Conservation (phyloP, 345 rosid genomes). For the Cardamine chenopodiifolia region DNA sequence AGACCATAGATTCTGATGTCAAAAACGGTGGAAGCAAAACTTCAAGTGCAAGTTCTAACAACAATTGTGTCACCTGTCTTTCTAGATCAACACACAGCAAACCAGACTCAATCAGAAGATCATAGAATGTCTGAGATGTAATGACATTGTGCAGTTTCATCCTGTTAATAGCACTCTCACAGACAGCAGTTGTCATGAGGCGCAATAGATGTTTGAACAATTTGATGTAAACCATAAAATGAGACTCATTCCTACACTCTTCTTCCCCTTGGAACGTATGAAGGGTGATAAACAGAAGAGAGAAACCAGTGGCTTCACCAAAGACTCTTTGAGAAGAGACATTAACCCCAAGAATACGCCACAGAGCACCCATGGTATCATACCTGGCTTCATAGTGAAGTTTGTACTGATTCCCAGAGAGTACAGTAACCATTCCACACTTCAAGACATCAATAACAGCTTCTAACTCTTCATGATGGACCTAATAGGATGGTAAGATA, state of each 20-base stretch:
- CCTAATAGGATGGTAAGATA: slow-evolving; percentile 48
- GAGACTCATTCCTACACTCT: slow-evolving; percentile 53
- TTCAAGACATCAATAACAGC: slow-evolving; percentile 81
- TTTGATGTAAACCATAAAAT: slow-evolving; percentile 54
- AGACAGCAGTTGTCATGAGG: slow-evolving; percentile 79
- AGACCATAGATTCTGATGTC: slow-evolving; percentile 52
- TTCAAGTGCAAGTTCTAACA: slow-evolving; percentile 91
- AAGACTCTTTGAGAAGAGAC: slow-evolving; percentile 75
- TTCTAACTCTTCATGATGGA: slow-evolving; percentile 83
- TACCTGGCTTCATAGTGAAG: slow-evolving; percentile 80
- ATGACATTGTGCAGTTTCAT: slow-evolving; percentile 68
- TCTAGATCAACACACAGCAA: slow-evolving; percentile 83
- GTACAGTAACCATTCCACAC: slow-evolving; percentile 84
- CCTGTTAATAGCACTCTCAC: slow-evolving; percentile 73
- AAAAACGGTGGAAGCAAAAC: slow-evolving; percentile 79
- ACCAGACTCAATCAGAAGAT: slow-evolving; percentile 82
- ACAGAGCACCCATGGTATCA: slow-evolving; percentile 82
- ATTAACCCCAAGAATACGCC: slow-evolving; percentile 84
- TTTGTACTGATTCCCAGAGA: slow-evolving; percentile 72
- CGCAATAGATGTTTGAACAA: slow-evolving; percentile 79
- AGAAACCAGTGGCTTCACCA: slow-evolving; percentile 94
- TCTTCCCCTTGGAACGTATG: slow-evolving; percentile 74
- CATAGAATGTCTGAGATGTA: slow-evolving; percentile 81
- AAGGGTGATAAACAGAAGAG: slow-evolving; percentile 82
- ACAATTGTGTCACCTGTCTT: slow-evolving; percentile 83